Percentiles rank a stretch among this genome's conserved stretches.
Evolutionary conservation across 1,284 basidiomycete genomes (phyloP).

Genomic region (Fereydounia khargensis): DNA sequence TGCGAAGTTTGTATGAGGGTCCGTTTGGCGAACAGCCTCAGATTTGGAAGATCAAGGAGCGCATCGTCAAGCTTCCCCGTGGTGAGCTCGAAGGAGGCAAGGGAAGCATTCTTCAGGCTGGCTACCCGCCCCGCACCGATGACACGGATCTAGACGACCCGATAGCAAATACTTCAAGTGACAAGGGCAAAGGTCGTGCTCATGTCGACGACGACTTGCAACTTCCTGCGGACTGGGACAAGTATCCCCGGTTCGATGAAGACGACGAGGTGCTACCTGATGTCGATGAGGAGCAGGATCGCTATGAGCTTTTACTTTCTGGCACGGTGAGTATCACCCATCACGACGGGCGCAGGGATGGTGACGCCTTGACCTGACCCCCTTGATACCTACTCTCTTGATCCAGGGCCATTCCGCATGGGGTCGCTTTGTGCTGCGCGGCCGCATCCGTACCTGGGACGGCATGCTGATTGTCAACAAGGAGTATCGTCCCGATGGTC

Average conservation of each 20-base stretch:
- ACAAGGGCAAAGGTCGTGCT: slow-evolving; percentile 13
- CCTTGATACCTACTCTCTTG: too few relatives aligned
- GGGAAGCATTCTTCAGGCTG: slow-evolving; percentile 23
- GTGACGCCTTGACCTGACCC: background rate
- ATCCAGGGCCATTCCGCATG: slow-evolving; percentile 61
- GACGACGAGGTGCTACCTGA: too few relatives aligned
- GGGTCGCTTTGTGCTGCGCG: slow-evolving; percentile 62
- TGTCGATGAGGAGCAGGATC: too few relatives aligned
- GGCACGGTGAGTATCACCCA: slow-evolving; percentile 50
- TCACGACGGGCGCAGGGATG: background rate
- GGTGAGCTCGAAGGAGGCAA: slow-evolving; percentile 18
- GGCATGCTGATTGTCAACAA: slow-evolving; percentile 62
- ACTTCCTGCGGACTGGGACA: slow-evolving; percentile 24
- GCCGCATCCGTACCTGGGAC: slow-evolving; percentile 62
- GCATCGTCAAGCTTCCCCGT: slow-evolving; percentile 53
- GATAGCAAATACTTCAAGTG: background rate
- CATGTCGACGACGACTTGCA: background rate
- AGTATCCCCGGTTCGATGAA: slow-evolving; percentile 23
- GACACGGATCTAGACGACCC: background rate
- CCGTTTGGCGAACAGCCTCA: slow-evolving; percentile 63
- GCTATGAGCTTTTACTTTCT: slow-evolving; percentile 59
- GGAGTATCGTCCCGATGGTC: slow-evolving; percentile 61
- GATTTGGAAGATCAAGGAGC: slow-evolving; percentile 63
- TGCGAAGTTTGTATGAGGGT: slow-evolving; percentile 61
- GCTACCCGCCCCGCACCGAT: slow-evolving; percentile 11